phyloP scores from a whole-genome alignment of 1,284 basidiomycete genomes.

The Irpex rosettiformis region DNA sequence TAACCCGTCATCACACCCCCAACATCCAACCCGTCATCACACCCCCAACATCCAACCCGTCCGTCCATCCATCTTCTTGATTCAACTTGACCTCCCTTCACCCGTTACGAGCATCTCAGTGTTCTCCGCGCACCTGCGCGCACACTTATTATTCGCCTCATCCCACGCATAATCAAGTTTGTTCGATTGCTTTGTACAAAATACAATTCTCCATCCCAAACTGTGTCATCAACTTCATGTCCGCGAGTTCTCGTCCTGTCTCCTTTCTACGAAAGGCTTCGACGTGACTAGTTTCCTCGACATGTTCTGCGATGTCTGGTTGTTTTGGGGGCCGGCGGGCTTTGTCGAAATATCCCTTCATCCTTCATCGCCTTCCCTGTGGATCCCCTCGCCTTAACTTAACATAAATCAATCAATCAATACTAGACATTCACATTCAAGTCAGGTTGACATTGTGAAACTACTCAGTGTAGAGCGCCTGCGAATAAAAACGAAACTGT shows the following conservation, averaged over 20 bases:
- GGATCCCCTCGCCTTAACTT: no score
- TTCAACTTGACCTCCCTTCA: neutral
- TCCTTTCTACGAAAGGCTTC: no score
- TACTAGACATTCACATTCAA: neutral
- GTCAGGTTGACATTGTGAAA: neutral
- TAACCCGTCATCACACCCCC: neutral
- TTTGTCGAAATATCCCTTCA: no score
- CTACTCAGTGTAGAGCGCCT: neutral
- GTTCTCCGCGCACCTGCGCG: constrained; percentile 5
- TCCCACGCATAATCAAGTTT: constrained; percentile 3
- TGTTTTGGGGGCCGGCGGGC: neutral
- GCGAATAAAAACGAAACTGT: neutral
- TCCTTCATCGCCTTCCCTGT: no score
- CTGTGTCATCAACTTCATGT: no score
- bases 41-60: neutral
- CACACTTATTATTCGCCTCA: constrained; percentile 2
- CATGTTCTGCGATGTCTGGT: no score
- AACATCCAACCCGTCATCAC: neutral
- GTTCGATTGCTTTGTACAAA: constrained; percentile 11
- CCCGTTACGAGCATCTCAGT: no score
- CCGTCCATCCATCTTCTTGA: neutral
- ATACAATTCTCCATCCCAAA: no score
- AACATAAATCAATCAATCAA: neutral
- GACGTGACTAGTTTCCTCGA: no score
- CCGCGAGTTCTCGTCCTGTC: no score